Percentiles rank a stretch among this genome's conserved stretches.
Evolutionary conservation across 441 rosid genomes (phyloP).

Genomic region (Gossypium gossypioides): DNA sequence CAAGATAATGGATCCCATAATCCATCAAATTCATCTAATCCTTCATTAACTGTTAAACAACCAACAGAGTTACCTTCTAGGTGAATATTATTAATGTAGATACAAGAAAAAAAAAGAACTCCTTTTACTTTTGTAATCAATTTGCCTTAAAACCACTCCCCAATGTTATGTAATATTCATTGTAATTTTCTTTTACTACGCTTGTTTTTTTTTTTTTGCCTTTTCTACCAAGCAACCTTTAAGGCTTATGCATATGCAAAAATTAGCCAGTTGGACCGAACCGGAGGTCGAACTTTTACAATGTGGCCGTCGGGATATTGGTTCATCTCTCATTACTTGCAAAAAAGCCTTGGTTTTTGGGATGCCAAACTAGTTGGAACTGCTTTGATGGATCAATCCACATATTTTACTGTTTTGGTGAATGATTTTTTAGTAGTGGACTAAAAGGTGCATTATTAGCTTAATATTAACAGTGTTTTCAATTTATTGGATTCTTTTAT

Average conservation of each 20-base stretch:
- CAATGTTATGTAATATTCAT: background rate
- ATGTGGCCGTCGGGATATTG: no score
- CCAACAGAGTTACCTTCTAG: slow-evolving; percentile 35
- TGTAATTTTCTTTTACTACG: background rate
- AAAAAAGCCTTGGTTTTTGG: no score
- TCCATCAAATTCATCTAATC: slow-evolving; percentile 44
- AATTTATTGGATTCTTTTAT: no score
- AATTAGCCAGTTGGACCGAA: no score
- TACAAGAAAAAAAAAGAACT: background rate
- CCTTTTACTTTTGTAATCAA: background rate
- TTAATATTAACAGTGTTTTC: no score
- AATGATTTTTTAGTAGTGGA: no score
- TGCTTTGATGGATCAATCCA: no score
- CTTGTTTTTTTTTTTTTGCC: background rate
- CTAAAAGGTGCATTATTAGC: no score
- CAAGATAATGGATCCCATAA: slow-evolving; percentile 34
- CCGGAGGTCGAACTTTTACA: no score
- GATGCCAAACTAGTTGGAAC: no score
- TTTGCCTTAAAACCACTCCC: background rate
- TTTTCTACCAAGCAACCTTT: background rate
- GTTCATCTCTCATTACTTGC: no score
- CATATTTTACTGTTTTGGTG: no score
- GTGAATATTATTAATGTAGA: slow-evolving; percentile 20
- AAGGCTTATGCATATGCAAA: background rate
- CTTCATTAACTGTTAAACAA: slow-evolving; percentile 34